A percentile compares a stretch with the other conserved stretches of the same genome.
phyloP scores from a whole-genome alignment of 129 eudicot genomes.

The Centrapalus pauciflorus region DNA sequence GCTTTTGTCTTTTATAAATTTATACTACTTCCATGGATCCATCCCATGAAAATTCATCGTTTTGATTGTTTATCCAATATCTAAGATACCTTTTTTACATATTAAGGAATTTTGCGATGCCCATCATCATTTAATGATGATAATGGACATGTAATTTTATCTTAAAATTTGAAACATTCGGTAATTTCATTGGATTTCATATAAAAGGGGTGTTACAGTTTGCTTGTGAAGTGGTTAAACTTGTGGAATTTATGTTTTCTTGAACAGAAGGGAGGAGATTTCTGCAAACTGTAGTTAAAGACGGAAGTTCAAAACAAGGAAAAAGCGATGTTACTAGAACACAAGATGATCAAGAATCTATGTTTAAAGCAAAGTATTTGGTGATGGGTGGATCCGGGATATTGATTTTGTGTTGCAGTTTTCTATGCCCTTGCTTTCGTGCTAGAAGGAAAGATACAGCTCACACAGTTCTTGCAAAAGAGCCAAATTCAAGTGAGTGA shows the following conservation, averaged over 20 bases:
- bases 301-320: conserved; percentile 21
- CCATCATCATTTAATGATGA: neutral
- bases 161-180: neutral
- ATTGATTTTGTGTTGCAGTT: conserved; percentile 46
- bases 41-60: conserved; percentile 5
- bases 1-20: neutral
- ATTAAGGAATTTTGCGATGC: neutral
- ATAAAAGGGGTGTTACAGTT: neutral
- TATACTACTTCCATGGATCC: neutral
- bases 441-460: conserved; percentile 40
- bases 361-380: conserved; percentile 34
- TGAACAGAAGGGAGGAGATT: conserved; percentile 51
- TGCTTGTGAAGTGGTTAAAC: conserved; percentile 2
- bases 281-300: conserved; percentile 36
- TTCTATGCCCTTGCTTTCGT: conserved; percentile 71
- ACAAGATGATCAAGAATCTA: conserved; percentile 20
- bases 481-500: conserved; percentile 66
- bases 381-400: conserved; percentile 56
- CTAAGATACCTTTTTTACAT: neutral
- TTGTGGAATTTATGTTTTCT: conserved; percentile 5
- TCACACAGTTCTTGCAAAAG: conserved; percentile 54
- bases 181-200: neutral
- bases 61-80: conserved; percentile 3
- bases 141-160: neutral
- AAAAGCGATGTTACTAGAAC: neutral